These are phyloP conservation scores for Bondarzewia mesenterica DNA, from an alignment of 1,284 basidiomycete genomes.

Conservation along the genomic window DNA sequence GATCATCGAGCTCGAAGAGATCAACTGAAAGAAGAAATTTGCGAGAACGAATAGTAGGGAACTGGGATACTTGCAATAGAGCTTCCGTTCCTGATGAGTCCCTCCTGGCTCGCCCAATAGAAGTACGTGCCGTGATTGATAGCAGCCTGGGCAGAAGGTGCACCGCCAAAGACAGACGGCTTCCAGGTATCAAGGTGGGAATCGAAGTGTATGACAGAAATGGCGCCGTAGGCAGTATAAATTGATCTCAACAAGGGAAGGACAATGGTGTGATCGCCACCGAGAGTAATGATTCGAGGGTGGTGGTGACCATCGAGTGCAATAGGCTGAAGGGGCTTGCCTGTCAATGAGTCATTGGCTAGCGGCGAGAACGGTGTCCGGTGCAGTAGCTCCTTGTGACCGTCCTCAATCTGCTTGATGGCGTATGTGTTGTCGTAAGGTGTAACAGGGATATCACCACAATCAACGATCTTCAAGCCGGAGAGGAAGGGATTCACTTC, in stretches of 20 bases:
- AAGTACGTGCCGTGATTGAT: slow-evolving; percentile 77
- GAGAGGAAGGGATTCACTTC: slow-evolving; percentile 58
- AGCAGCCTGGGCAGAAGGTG: slow-evolving; percentile 56
- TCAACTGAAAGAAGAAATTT: slow-evolving; percentile 12
- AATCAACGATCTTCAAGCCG: slow-evolving; percentile 62
- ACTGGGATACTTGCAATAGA: slow-evolving; percentile 69
- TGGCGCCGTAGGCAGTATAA: slow-evolving; percentile 59
- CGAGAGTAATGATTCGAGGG: slow-evolving; percentile 64
- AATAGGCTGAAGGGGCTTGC: slow-evolving; percentile 43
- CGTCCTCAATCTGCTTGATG: slow-evolving; percentile 66
- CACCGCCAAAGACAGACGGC: slow-evolving; percentile 61
- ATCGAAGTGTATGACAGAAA: slow-evolving; percentile 77
- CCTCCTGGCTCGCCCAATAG: slow-evolving; percentile 71
- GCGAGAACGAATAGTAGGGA: slow-evolving; percentile 14
- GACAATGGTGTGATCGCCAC: slow-evolving; percentile 74
- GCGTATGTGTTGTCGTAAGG: slow-evolving; percentile 65
- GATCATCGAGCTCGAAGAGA: slow-evolving; percentile 44
- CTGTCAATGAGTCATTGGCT: slow-evolving; percentile 51
- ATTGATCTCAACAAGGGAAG: slow-evolving; percentile 60
- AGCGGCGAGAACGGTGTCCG: slow-evolving; percentile 51
- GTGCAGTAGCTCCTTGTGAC: slow-evolving; percentile 55
- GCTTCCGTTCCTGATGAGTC: slow-evolving; percentile 64
- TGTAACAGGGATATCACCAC: slow-evolving; percentile 54
- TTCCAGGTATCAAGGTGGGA: slow-evolving; percentile 71
- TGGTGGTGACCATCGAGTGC: slow-evolving; percentile 57